Base-by-base conservation (phyloP, 306 rosid species). In the Casuarina equisetifolia region DNA sequence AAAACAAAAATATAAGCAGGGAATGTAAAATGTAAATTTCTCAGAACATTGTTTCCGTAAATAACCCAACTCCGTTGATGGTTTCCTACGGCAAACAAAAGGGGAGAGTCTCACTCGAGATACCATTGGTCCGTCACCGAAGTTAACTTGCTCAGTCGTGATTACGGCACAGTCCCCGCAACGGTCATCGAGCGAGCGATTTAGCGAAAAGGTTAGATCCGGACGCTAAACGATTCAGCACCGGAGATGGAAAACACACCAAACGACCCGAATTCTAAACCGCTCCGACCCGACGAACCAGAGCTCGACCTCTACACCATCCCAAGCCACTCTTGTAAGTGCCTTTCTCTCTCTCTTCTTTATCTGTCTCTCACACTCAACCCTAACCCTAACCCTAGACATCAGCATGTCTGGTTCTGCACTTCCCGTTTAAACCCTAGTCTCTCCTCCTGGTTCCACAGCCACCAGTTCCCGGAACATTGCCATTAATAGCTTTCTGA, bases 221-320 rank as follows among this genome's bases (percentile, higher is more conserved):
- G 40, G 15, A 25, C 67, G 9, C 40, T 52, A 19, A 72, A 32
- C 68, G 78, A 73, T 69, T 64, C 73, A 48, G 51, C 9, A 10
- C 51, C 51, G 70, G 74, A 55, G 54, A 82, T 90, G 98, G 97
- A 89, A 59, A 77, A 40, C 72, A 19, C 90, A 4, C 77, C 67
- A 46, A 79, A 64, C 39, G 90, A 91, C 82, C 85, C 90, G 54
- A 81, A 54, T 83, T 77, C 85, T 63, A 82, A 80, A 13, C 88
- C 73, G 86, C 81, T 66, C 84, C 82, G 81, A 75, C 77, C 85
- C 77, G 91, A 88, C 4, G 97, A 86, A 82, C 93, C 95, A 58
- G 97, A 95, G 84, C 88, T 91, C 81, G 97, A 95, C 72, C 96
- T 95, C 84, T 95, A 92, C 91, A 85, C 97, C 73, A 95, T 95